phyloP scores from a whole-genome alignment of 2,329 filamentous ascomycete species.

The Microascus cirrosus region DNA sequence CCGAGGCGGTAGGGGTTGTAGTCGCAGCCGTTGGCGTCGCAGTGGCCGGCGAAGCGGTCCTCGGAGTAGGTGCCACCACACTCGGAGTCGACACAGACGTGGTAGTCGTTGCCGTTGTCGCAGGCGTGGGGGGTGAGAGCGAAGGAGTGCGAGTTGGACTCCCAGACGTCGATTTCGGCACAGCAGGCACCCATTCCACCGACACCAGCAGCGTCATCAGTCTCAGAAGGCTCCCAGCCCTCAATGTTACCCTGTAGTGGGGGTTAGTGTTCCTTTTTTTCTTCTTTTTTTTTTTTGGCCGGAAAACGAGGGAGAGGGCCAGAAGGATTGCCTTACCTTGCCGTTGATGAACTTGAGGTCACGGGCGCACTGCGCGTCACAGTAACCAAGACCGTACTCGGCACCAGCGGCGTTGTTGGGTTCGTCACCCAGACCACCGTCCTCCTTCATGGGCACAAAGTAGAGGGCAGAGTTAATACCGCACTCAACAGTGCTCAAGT shows the following conservation, averaged over 20 bases:
- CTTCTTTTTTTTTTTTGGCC: too few species aligned
- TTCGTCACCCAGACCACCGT: conserved; percentile 35
- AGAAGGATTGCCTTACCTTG: conserved; percentile 10
- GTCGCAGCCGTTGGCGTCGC: conserved; percentile 55
- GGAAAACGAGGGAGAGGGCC: neutral
- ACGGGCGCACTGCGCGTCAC: conserved; percentile 33
- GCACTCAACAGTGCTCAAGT: conserved; percentile 50
- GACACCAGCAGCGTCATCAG: conserved; percentile 37
- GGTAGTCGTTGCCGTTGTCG: conserved; percentile 25
- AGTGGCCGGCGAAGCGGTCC: conserved; percentile 43
- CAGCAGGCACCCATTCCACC: conserved; percentile 41
- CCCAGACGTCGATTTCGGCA: conserved; percentile 48
- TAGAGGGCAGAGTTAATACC: conserved; percentile 58
- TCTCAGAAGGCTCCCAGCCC: conserved; percentile 33
- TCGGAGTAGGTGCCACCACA: conserved; percentile 37
- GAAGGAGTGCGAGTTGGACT: conserved; percentile 43
- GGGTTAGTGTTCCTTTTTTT: conserved; percentile 5
- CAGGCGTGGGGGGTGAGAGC: conserved; percentile 48
- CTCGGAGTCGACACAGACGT: conserved; percentile 14
- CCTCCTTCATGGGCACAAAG: conserved; percentile 42
- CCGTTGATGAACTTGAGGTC: conserved; percentile 39
- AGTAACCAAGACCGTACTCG: conserved; percentile 45
- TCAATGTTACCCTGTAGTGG: conserved; percentile 23
- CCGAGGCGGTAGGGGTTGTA: conserved; percentile 56
- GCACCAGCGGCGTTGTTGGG: conserved; percentile 31